Evolutionary conservation across 2,329 filamentous ascomycete genomes (phyloP).

Genomic region (Phyllosticta citriasiana): DNA sequence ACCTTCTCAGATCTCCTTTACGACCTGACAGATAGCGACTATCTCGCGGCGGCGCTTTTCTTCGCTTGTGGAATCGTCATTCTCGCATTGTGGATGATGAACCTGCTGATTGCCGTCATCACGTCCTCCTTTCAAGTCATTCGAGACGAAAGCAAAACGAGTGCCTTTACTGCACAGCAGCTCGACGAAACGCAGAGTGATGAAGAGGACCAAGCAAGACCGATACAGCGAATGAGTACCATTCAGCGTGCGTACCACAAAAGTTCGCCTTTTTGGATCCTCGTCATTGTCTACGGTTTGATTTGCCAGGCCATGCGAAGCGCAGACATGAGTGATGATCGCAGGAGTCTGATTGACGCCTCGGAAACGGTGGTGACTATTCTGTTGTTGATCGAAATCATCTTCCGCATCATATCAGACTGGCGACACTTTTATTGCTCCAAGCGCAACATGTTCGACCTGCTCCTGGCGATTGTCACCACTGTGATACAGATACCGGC

Average conservation of each 20-base stretch:
- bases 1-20: conserved; percentile 95
- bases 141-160: conserved; percentile 86
- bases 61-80: conserved; percentile 68
- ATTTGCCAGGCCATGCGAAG: conserved; percentile 69
- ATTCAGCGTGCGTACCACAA: conserved; percentile 67
- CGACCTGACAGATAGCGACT: conserved; percentile 84
- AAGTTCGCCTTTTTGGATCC: conserved; percentile 67
- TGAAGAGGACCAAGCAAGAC: conserved; percentile 26
- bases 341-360: conserved; percentile 54
- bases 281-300: conserved; percentile 71
- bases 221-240: conserved; percentile 34
- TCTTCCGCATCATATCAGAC: conserved; percentile 65
- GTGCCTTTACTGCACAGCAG: conserved; percentile 77
- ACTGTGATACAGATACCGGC: conserved; percentile 75
- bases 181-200: conserved; percentile 35
- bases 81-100: conserved; percentile 92
- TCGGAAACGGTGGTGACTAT: conserved; percentile 70
- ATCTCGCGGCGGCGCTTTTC: conserved; percentile 73
- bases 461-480: conserved; percentile 70
- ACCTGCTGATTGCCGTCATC: conserved; percentile 89
- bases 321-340: conserved; percentile 56
- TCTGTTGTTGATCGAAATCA: conserved; percentile 70
- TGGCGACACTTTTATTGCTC: conserved; percentile 71
- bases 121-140: conserved; percentile 98
- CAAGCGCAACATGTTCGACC: conserved; percentile 68